Evolutionary conservation across 108 stramenopile species (phyloP), one percentile per base, ranked within the genome.

Genomic region (Cylindrotheca fusiformis): DNA sequence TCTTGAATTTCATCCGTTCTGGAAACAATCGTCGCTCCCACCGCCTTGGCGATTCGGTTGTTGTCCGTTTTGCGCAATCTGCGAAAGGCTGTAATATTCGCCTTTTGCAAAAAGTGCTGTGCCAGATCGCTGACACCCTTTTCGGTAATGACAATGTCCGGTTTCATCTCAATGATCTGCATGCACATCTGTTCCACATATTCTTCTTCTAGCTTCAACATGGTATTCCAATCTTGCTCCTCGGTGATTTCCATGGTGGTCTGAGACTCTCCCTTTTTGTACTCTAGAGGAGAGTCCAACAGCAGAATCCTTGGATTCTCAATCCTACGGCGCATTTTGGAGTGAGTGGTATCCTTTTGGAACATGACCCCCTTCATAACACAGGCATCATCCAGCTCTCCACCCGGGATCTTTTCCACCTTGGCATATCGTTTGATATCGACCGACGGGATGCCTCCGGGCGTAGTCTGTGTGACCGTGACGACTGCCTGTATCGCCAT

Each of bases 111-210:
- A 81, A 93, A 99, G 81, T 99, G 99, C 82, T 99, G 98, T 2
- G 99, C 99, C 72, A 99, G 78, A 81, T 99, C 99, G 50, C 90
- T 90, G 10, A 99, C 98, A 29, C 99, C 99, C 81, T 99, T 99
- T 81, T 99, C 99, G 17, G 98, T 98, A 67, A 97, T 91, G 71
- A 99, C 98, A 74, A 99, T 90, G 76, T 99, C 98, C 0, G 99
- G 99, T 68, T 95, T 90, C 79, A 83, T 77, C 18, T 95, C 97
- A 72, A 99, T 96, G 68, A 99, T 99, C 63, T 99, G 93, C 50
- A 94, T 90, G 77, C 98, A 99, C 82, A 98, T 95, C 68, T 97
- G 93, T 73, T 98, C 96, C 44, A 99, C 96, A 82, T 98, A 98
- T 68, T 99, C 99, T 83, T 99, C 99, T 77, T 99, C 99, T 87